Conservation (phyloP, 2,329 filamentous ascomycete genomes). For the Hysterium pulicare region DNA sequence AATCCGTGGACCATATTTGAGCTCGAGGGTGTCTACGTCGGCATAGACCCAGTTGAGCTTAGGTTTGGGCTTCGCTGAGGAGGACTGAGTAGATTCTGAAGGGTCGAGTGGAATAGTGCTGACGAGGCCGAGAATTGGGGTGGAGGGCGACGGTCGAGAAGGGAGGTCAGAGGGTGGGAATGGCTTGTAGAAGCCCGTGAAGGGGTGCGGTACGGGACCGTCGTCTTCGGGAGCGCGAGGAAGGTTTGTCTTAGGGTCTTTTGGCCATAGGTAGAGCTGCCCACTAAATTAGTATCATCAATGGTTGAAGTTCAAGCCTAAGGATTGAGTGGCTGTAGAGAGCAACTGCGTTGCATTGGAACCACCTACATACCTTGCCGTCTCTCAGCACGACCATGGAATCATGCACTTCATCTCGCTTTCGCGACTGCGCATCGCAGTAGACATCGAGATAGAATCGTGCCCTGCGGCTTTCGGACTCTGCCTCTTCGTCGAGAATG, state of each 20-base stretch:
- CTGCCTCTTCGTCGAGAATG: constrained; percentile 46
- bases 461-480: constrained; percentile 46
- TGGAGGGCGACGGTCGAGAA: constrained; percentile 28
- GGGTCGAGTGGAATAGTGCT: constrained; percentile 47
- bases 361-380: constrained; percentile 38
- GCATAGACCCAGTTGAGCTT: constrained; percentile 68
- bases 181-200: constrained; percentile 49
- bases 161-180: constrained; percentile 46
- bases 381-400: constrained; percentile 44
- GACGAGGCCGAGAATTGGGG: constrained; percentile 47
- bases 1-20: constrained; percentile 65
- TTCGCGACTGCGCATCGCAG: constrained; percentile 37
- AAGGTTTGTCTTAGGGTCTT: constrained; percentile 28
- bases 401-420: constrained; percentile 40
- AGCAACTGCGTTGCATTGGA: not conserved
- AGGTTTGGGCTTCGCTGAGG: constrained; percentile 36
- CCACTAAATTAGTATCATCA: not conserved
- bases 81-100: constrained; percentile 10
- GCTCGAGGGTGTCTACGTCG: constrained; percentile 56
- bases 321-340: not conserved
- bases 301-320: not conserved
- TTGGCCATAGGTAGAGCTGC: constrained; percentile 36
- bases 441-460: constrained; percentile 51
- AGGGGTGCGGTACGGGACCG: constrained; percentile 41
- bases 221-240: constrained; percentile 20